These are phyloP conservation scores for Alternaria viburni DNA, from an alignment of 2,329 filamentous ascomycete species.

Conservation along the genomic window DNA sequence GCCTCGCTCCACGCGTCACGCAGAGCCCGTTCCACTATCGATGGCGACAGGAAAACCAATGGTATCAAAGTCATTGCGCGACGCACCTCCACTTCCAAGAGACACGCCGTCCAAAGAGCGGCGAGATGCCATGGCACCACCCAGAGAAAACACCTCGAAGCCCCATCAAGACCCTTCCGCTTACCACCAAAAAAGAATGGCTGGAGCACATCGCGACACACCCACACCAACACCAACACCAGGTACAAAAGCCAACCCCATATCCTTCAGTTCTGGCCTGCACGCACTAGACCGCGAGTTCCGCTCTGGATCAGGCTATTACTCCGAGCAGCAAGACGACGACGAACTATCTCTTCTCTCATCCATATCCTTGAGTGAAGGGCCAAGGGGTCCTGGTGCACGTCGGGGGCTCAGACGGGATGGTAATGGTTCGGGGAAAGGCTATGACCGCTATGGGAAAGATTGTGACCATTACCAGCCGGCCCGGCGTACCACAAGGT, in stretches of 20 bases:
- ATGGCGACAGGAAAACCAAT: background rate
- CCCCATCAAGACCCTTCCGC: background rate
- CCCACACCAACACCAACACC: background rate
- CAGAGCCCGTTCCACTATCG: background rate
- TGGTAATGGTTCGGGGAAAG: no score
- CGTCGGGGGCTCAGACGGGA: background rate
- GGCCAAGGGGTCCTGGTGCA: accelerated
- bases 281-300: background rate
- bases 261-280: background rate
- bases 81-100: background rate
- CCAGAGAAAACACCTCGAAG: background rate
- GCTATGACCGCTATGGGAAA: background rate
- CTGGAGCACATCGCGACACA: background rate
- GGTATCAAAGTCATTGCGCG: background rate
- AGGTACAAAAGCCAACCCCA: background rate
- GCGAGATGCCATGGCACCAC: background rate
- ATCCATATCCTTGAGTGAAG: background rate
- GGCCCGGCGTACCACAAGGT: background rate
- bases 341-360: background rate
- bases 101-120: background rate
- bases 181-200: background rate
- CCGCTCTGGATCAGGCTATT: background rate
- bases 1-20: background rate
- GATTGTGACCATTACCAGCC: background rate
- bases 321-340: background rate